Conservation (phyloP, 305 asterid genomes). For the Fraxinus floribunda region DNA sequence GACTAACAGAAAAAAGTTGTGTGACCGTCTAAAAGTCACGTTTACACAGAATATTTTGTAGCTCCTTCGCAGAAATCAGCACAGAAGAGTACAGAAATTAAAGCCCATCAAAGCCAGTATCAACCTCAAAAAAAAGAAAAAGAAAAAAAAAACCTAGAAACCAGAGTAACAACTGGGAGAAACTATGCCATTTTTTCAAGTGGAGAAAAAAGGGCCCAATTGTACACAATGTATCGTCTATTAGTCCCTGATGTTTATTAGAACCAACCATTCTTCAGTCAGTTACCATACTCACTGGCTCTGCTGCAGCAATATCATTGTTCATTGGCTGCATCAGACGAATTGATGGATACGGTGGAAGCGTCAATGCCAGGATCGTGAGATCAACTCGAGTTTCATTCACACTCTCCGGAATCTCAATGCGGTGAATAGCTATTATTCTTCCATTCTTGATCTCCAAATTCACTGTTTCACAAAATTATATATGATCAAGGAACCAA, state of each 20-base stretch:
- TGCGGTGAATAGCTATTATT: conserved; percentile 24
- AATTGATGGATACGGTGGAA: conserved; percentile 31
- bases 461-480: conserved; percentile 28
- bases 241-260: neutral
- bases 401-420: conserved; percentile 18
- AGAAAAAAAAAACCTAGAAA: neutral
- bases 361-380: conserved; percentile 18
- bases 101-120: neutral
- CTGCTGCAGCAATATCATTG: conserved; percentile 23
- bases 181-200: neutral
- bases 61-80: neutral
- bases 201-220: neutral
- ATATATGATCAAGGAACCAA: neutral
- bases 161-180: neutral
- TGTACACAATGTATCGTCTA: conserved; percentile 7
- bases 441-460: conserved; percentile 41
- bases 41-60: neutral
- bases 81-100: neutral
- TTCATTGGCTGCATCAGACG: conserved; percentile 18
- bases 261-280: neutral
- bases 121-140: neutral
- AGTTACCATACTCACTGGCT: conserved; percentile 13
- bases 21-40: neutral
- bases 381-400: conserved; percentile 29
- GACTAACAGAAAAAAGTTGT: neutral